phyloP scores from a whole-genome alignment of 1,284 basidiomycete species.

The Puccinia horiana region DNA sequence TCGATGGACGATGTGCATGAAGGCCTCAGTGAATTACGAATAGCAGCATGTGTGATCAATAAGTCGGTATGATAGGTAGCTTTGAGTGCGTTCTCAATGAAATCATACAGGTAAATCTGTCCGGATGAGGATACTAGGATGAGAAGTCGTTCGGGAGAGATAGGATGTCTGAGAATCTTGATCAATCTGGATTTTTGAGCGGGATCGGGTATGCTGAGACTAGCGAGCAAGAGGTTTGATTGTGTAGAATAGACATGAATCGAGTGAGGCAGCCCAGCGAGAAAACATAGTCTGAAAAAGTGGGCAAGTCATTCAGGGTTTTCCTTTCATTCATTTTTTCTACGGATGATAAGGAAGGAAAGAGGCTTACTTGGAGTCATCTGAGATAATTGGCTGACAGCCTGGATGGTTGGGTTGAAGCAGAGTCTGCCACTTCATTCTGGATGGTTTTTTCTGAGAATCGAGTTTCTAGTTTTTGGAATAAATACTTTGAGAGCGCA shows the following conservation, averaged over 20 bases:
- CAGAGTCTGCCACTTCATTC: conserved; percentile 39
- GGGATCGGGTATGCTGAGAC: conserved; percentile 21
- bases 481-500: too few species aligned
- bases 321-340: background rate
- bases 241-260: conserved; percentile 47
- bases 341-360: background rate
- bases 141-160: conserved; percentile 24
- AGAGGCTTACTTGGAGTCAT: conserved; percentile 29
- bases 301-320: background rate
- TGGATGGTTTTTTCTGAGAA: background rate
- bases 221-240: conserved; percentile 19
- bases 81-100: conserved; percentile 4
- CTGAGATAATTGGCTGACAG: conserved; percentile 35
- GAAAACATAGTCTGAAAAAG: background rate
- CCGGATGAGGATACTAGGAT: conserved; percentile 38
- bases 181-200: conserved; percentile 9
- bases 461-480: too few species aligned
- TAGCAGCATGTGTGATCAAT: conserved; percentile 11
- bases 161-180: conserved; percentile 42
- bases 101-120: conserved; percentile 39
- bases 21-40: background rate
- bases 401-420: conserved; percentile 29
- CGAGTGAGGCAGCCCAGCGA: conserved; percentile 30
- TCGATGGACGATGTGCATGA: background rate
- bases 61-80: conserved; percentile 23